Conservation (phyloP, 2,329 filamentous ascomycete genomes). For the Pyricularia grisea region DNA sequence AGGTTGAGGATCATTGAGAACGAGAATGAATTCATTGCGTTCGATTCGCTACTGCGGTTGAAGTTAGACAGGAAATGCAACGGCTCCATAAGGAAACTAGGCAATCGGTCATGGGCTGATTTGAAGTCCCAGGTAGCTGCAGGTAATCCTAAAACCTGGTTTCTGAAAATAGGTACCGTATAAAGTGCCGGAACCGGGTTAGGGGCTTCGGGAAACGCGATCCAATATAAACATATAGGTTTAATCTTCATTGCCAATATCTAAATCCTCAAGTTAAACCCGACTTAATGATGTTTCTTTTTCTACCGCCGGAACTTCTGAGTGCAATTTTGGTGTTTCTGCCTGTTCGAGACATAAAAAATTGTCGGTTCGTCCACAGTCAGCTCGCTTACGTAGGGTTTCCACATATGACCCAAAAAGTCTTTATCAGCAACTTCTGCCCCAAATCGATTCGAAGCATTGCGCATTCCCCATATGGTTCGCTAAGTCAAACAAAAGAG, state of each 20-base stretch:
- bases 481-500: background rate
- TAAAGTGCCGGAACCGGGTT: background rate
- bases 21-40: background rate
- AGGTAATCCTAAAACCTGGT: background rate
- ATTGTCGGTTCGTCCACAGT: background rate
- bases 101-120: background rate
- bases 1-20: background rate
- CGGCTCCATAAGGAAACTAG: background rate
- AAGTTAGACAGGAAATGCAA: background rate
- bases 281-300: background rate
- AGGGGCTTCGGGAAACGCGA: background rate
- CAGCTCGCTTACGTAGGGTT: background rate
- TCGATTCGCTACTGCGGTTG: background rate
- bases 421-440: background rate
- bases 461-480: background rate
- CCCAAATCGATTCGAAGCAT: background rate
- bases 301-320: background rate
- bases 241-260: background rate
- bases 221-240: background rate
- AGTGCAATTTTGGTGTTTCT: background rate
- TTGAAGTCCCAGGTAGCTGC: background rate
- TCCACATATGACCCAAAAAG: background rate
- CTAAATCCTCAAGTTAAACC: background rate
- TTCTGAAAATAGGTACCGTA: background rate
- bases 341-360: background rate